Evolutionary conservation across 768 basidiomycete genomes (phyloP), one percentile per base, ranked within the genome.

Genomic region (Polyporus arcularius): DNA sequence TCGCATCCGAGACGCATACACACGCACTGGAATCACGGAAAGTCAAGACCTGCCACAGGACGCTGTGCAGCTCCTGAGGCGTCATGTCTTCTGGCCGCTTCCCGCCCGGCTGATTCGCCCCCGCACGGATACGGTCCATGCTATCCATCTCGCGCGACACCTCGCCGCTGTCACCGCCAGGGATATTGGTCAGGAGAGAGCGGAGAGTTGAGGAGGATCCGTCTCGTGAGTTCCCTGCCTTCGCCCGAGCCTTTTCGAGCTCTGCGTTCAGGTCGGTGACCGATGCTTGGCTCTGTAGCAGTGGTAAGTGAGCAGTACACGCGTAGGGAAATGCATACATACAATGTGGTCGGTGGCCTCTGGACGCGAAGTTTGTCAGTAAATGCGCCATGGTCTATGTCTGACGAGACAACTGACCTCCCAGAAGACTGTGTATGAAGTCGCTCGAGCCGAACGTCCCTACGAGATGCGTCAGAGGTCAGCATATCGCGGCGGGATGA

Each of bases 261-360:
- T 90, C 84, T 61, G 87, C 85, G 76, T 90, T 92, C 43, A 98
- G 80, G 69, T 98, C 94, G 0, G 87, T 82, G 2, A 98, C 92
- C 39, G 93, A 95, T 2, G 94, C 91, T 67, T 76, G 71, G 43
- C 70, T 74, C 73, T 73, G 52, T 32, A 28, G n/a, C n/a, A n/a
- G n/a, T n/a, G n/a, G n/a, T n/a, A n/a, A n/a, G n/a, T n/a, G n/a
- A n/a, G n/a, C n/a, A n/a, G n/a, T n/a, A n/a, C n/a, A n/a, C n/a
- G n/a, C n/a, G n/a, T n/a, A n/a, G n/a, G n/a, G n/a, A n/a, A n/a
- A n/a, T n/a, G n/a, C n/a, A n/a, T n/a, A n/a, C 83, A 54, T 70
- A 86, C 81, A 61, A 87, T 75, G 68, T 86, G 85, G 74, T 87
- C 85, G 16, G 76, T 82, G 47, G 85, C 85, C 80, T 87, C 85